Evolutionary conservation across 176 grass and related monocot species (phyloP).

Genomic region (Miscanthus lutarioriparius): DNA sequence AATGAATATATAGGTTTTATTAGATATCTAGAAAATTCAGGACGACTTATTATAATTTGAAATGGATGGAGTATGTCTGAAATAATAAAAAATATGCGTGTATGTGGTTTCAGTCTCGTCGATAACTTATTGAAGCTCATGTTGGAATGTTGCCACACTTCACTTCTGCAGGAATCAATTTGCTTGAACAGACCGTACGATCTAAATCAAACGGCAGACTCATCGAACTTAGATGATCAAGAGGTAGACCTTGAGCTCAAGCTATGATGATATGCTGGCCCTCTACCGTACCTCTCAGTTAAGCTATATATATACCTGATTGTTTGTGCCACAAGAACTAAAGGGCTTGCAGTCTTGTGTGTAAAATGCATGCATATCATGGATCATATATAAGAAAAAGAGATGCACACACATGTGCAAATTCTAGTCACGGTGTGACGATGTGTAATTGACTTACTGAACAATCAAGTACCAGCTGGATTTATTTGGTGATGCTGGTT

Average conservation of each 20-base stretch:
- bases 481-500: slow-evolving; percentile 23
- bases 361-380: slow-evolving; percentile 8
- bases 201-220: slow-evolving; percentile 25
- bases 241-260: slow-evolving; percentile 61
- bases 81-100: background rate
- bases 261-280: slow-evolving; percentile 29
- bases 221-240: slow-evolving; percentile 30
- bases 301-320: background rate
- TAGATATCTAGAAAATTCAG: background rate
- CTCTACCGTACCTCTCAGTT: background rate
- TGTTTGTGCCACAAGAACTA: slow-evolving; percentile 1
- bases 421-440: background rate
- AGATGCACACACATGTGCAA: background rate
- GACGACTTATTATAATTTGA: too few relatives aligned
- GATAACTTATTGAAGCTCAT: background rate
- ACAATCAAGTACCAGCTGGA: background rate
- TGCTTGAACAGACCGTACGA: slow-evolving; percentile 23
- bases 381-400: background rate
- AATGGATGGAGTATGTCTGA: background rate
- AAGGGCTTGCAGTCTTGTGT: slow-evolving; percentile 24
- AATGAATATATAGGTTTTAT: background rate
- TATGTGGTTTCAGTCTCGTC: background rate
- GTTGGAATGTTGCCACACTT: background rate
- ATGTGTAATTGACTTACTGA: slow-evolving; percentile 6
- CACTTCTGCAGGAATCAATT: slow-evolving; percentile 17